Conservation (phyloP, 208 protist genomes). For the Leishmania mexicana region DNA sequence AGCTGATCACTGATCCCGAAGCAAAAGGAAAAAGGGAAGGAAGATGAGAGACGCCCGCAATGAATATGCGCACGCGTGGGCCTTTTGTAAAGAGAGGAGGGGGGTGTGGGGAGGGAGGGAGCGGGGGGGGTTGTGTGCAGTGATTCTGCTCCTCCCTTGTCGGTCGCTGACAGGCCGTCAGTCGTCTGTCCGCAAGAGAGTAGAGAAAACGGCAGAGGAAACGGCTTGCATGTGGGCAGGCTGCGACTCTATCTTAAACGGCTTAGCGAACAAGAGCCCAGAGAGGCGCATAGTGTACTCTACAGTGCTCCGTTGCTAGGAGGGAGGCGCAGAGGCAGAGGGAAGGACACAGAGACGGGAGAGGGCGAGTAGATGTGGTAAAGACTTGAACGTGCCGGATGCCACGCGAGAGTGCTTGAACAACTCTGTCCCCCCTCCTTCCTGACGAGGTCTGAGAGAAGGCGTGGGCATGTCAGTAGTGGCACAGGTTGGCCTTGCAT, state of each 20-base stretch:
- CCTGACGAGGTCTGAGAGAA: background rate
- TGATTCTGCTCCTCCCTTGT: background rate
- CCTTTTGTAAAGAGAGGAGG: background rate
- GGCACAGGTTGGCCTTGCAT: background rate
- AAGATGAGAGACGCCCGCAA: background rate
- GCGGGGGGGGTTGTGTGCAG: background rate
- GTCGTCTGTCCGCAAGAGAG: background rate
- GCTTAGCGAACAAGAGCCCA: background rate
- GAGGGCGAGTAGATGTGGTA: background rate
- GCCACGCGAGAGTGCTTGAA: background rate
- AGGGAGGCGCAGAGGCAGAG: background rate
- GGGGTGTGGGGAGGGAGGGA: no score
- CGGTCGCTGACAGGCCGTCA: background rate
- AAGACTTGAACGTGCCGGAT: background rate
- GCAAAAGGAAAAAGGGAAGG: background rate
- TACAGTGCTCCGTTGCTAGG: background rate
- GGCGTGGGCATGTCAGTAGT: background rate
- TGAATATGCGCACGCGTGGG: background rate
- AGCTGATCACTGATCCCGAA: background rate
- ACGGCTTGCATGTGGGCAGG: background rate
- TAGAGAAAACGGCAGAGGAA: conserved; percentile 9
- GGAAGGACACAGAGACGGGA: background rate
- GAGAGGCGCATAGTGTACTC: background rate
- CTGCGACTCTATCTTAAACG: background rate
- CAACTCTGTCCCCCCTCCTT: no score